Conservation (phyloP, 495 filamentous ascomycete species). For the Cercophora scortea region DNA sequence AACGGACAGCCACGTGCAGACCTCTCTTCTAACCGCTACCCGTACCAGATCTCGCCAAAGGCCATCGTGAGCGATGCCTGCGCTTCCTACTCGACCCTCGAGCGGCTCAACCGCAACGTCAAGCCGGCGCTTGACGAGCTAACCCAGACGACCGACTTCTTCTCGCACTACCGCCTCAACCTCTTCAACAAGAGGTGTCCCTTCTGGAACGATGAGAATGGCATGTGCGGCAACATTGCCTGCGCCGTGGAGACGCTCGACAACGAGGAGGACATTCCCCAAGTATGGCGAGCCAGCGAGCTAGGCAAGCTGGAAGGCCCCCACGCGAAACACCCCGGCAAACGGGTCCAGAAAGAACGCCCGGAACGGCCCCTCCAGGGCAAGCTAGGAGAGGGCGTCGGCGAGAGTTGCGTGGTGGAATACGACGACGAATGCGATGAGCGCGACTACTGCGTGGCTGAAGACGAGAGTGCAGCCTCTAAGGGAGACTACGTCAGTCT, state of each 20-base stretch:
- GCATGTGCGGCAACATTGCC: slow-evolving; percentile 95
- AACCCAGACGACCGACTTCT: slow-evolving; percentile 87
- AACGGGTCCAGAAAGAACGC: slow-evolving; percentile 59
- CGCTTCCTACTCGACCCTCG: slow-evolving; percentile 83
- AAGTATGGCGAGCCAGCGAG: slow-evolving; percentile 85
- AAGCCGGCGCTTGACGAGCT: slow-evolving; percentile 74
- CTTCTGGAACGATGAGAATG: slow-evolving; percentile 89
- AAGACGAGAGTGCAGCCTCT: slow-evolving; percentile 76
- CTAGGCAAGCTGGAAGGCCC: slow-evolving; percentile 90
- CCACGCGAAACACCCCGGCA: slow-evolving; percentile 78
- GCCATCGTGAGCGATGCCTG: slow-evolving; percentile 77
- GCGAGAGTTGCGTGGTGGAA: slow-evolving; percentile 93
- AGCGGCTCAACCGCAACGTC: slow-evolving; percentile 69
- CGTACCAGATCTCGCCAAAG: slow-evolving; percentile 43
- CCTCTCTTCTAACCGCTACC: slow-evolving; percentile 29
- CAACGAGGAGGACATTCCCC: slow-evolving; percentile 86
- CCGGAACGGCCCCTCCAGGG: slow-evolving; percentile 70
- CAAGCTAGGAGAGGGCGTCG: slow-evolving; percentile 73
- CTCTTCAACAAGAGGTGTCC: slow-evolving; percentile 94
- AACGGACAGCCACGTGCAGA: not conserved
- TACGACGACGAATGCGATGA: slow-evolving; percentile 98
- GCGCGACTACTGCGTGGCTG: slow-evolving; percentile 91
- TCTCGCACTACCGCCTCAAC: slow-evolving; percentile 92
- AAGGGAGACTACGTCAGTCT: slow-evolving; percentile 97
- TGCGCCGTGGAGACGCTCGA: slow-evolving; percentile 97